Evolutionary conservation across 2,329 filamentous ascomycete genomes (phyloP).

Genomic region (Apiospora aurea): DNA sequence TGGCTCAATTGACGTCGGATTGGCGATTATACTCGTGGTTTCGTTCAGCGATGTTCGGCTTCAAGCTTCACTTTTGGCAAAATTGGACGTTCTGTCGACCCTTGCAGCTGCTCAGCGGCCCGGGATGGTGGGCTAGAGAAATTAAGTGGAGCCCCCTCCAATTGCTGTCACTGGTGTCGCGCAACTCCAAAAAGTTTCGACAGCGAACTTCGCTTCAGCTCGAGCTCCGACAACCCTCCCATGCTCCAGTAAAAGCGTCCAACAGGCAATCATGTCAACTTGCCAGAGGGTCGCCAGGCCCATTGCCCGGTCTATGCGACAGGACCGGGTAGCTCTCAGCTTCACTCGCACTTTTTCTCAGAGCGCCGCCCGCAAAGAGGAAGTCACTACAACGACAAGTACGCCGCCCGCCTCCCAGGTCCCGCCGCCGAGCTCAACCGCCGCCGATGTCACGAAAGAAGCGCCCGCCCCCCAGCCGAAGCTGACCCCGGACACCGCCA

Average conservation of each 20-base stretch:
- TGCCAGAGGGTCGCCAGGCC: constrained; percentile 66
- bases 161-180: constrained; percentile 19
- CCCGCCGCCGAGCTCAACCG: constrained; percentile 33
- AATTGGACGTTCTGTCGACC: neutral
- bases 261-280: constrained; percentile 58
- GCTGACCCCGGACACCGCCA: constrained; percentile 73
- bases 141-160: constrained; percentile 5
- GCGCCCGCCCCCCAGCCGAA: constrained; percentile 45
- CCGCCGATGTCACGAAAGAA: constrained; percentile 27
- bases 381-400: constrained; percentile 39
- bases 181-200: constrained; percentile 27
- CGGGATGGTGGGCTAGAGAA: constrained; percentile 8
- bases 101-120: constrained; percentile 19
- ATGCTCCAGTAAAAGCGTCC: constrained; percentile 14
- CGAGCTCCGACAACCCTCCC: constrained; percentile 21
- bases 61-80: constrained; percentile 12
- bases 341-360: constrained; percentile 45
- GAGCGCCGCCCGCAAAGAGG: constrained; percentile 46
- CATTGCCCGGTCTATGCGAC: constrained; percentile 60
- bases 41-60: constrained; percentile 3
- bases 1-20: constrained; percentile 2
- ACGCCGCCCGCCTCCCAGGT: constrained; percentile 28
- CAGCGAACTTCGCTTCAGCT: neutral
- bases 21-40: neutral
- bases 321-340: constrained; percentile 41